Percentiles rank a stretch among this genome's conserved stretches.
phyloP scores from a whole-genome alignment of 2,329 filamentous ascomycete species.

The Colletotrichum navitas region DNA sequence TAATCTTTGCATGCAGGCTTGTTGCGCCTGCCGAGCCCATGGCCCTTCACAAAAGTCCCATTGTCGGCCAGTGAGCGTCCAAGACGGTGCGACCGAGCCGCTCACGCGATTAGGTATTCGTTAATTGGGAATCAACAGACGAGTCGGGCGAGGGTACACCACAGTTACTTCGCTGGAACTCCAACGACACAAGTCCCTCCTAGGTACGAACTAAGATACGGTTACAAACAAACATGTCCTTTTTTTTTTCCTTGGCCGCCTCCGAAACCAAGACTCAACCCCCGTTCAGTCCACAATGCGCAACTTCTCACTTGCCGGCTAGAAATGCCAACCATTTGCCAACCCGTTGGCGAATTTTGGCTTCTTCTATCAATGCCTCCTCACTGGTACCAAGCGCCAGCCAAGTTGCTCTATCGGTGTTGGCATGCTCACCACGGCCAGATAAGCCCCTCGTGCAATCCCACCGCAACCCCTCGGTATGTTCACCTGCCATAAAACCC shows the following conservation, averaged over 20 bases:
- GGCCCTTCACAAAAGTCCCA: constrained; percentile 28
- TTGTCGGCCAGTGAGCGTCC: constrained; percentile 25
- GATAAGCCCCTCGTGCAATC: constrained; percentile 20
- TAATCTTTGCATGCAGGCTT: constrained; percentile 31
- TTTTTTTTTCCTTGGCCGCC: constrained; percentile 2
- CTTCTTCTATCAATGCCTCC: constrained; percentile 32
- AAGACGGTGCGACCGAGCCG: neutral
- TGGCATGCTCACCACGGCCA: constrained; percentile 34
- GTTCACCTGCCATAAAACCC: constrained; percentile 19
- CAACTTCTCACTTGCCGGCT: constrained; percentile 33
- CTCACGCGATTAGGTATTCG: constrained; percentile 32
- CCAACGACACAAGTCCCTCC: neutral
- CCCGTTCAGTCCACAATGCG: constrained; percentile 23
- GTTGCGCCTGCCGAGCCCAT: constrained; percentile 36
- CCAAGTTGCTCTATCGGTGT: constrained; percentile 41
- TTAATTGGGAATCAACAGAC: constrained; percentile 14
- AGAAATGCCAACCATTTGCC: constrained; percentile 40
- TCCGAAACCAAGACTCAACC: constrained; percentile 22
- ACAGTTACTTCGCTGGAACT: constrained; percentile 25
- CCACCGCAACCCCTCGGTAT: neutral
- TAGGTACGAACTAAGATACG: no score
- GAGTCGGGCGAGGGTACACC: constrained; percentile 19
- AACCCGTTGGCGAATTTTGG: constrained; percentile 32
- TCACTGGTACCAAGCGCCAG: constrained; percentile 39
- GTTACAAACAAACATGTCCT: neutral